Percentiles rank a stretch among this genome's conserved stretches.
Evolutionary conservation across 2,329 filamentous ascomycete genomes (phyloP).

Genomic region (Fusarium sp.): DNA sequence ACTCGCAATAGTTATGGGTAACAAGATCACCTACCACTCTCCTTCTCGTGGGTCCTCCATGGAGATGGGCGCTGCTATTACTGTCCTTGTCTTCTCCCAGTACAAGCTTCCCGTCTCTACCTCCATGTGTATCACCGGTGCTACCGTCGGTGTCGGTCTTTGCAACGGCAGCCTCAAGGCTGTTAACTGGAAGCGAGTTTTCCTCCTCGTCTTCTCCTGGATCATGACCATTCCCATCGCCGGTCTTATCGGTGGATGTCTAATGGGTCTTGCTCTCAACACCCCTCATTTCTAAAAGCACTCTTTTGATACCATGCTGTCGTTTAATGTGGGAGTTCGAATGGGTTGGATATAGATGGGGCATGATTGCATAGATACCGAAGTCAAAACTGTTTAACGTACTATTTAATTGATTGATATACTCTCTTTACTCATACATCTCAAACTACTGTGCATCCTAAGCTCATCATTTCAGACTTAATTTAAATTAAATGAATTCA

Average conservation of each 20-base stretch:
- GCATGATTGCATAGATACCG: conserved; percentile 26
- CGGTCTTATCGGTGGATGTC: conserved; percentile 54
- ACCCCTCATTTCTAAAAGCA: conserved; percentile 51
- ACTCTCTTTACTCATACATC: not conserved
- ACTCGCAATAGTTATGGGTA: conserved; percentile 74
- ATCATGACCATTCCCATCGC: conserved; percentile 58
- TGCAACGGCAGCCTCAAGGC: conserved; percentile 79
- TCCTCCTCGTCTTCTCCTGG: conserved; percentile 73
- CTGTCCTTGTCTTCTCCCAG: conserved; percentile 80
- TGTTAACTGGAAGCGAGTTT: conserved; percentile 80
- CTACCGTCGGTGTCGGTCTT: conserved; percentile 80
- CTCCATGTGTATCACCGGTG: conserved; percentile 83
- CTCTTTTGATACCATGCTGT: conserved; percentile 18
- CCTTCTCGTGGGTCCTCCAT: conserved; percentile 71
- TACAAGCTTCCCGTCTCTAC: conserved; percentile 81
- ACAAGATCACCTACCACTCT: conserved; percentile 79
- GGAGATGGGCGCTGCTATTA: conserved; percentile 83
- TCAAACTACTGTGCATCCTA: too few species aligned
- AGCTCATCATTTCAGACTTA: too few species aligned
- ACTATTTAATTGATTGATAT: conserved; percentile 33
- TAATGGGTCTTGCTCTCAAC: conserved; percentile 56
- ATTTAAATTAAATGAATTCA: too few species aligned
- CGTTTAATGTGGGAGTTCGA: conserved; percentile 1
- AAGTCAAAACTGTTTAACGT: conserved; percentile 7
- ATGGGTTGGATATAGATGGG: conserved; percentile 21